phyloP scores from a whole-genome alignment of 1,284 basidiomycete genomes.

The Leccinum subrobustum region DNA sequence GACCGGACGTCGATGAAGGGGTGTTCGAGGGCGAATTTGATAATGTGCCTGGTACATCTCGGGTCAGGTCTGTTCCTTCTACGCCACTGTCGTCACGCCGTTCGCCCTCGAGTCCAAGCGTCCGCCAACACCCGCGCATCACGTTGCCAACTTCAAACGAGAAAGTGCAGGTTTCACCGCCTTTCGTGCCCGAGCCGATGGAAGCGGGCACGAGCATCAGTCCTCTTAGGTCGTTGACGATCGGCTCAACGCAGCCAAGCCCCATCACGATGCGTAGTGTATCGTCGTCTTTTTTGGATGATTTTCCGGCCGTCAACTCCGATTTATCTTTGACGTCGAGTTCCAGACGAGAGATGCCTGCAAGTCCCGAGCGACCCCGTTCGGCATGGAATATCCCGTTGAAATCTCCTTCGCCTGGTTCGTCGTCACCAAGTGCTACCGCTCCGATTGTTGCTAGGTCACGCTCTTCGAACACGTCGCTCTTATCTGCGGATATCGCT shows the following conservation, averaged over 20 bases:
- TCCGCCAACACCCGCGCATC: constrained; percentile 24
- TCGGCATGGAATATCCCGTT: constrained; percentile 33
- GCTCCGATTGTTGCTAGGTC: constrained; percentile 2
- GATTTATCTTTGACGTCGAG: constrained; percentile 29
- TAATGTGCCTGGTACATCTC: constrained; percentile 32
- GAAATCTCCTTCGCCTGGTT: constrained; percentile 15
- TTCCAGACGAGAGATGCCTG: constrained; percentile 9
- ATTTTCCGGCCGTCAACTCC: constrained; percentile 33
- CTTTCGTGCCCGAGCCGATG: constrained; percentile 38
- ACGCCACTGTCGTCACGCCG: constrained; percentile 3
- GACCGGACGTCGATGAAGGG: constrained; percentile 42
- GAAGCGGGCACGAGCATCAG: constrained; percentile 39
- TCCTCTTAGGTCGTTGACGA: constrained; percentile 18
- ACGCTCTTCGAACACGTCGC: constrained; percentile 7
- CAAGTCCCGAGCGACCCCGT: constrained; percentile 13
- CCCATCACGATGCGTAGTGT: constrained; percentile 9
- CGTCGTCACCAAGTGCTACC: constrained; percentile 16
- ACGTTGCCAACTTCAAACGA: constrained; percentile 36
- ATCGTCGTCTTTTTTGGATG: constrained; percentile 27
- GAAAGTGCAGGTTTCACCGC: constrained; percentile 41
- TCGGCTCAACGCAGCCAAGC: constrained; percentile 8
- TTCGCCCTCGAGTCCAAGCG: constrained; percentile 7
- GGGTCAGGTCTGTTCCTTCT: constrained; percentile 7
- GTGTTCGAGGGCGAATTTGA: constrained; percentile 61
- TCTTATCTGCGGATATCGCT: constrained; percentile 18